Evolutionary conservation across 371 early-diverging fungal genomes (phyloP).

Genomic region (Lichtheimia ramosa): DNA sequence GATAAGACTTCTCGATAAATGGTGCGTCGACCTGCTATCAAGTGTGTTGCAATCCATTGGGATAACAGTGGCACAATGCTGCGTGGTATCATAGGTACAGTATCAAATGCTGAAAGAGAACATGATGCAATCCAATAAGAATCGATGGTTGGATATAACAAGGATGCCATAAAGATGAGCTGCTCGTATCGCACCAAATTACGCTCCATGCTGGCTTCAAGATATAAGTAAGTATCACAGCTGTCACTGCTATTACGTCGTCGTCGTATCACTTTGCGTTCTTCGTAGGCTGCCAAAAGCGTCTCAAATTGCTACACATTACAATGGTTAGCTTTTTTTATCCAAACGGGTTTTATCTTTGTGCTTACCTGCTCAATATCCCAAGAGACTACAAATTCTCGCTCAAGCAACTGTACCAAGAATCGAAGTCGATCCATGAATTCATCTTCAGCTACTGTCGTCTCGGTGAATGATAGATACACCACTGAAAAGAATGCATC

Average conservation of each 20-base stretch:
- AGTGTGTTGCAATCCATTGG: conserved; percentile 54
- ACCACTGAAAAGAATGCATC: conserved; percentile 52
- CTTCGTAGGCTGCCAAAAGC: conserved; percentile 21
- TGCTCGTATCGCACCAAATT: conserved; percentile 41
- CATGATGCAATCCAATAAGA: conserved; percentile 55
- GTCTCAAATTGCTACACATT: conserved; percentile 26
- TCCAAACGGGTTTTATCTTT: too few species aligned
- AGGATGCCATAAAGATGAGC: conserved; percentile 41
- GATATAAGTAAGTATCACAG: conserved; percentile 6
- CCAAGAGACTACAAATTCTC: conserved; percentile 45
- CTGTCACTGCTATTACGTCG: background rate
- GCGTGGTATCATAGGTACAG: conserved; percentile 47
- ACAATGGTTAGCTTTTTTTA: too few species aligned
- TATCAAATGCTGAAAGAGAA: conserved; percentile 50
- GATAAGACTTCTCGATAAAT: conserved; percentile 52
- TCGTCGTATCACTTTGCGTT: conserved; percentile 27
- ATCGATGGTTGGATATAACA: conserved; percentile 51
- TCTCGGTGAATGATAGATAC: conserved; percentile 42
- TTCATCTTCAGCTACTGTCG: conserved; percentile 35
- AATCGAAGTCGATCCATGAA: conserved; percentile 51
- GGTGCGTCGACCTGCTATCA: conserved; percentile 46
- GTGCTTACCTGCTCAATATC: conserved; percentile 39
- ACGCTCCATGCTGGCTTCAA: conserved; percentile 35
- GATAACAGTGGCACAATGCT: conserved; percentile 43
- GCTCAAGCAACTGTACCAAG: conserved; percentile 44